Evolutionary conservation across 1,284 basidiomycete species (phyloP), one percentile per base, ranked within the genome.

Genomic region (Sparassis latifolia): DNA sequence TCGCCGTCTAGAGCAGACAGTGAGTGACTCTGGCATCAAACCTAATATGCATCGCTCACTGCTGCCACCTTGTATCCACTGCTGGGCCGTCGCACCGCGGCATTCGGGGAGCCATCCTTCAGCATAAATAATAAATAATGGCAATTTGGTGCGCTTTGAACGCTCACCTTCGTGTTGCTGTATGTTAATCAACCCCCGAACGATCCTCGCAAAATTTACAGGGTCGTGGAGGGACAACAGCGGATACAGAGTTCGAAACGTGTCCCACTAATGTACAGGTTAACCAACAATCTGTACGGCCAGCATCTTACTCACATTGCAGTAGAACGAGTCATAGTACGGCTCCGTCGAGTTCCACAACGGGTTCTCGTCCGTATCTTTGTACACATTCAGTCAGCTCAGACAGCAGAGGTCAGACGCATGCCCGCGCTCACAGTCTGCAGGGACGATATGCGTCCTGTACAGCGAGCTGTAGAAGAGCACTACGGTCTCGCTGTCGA

Each of bases 331-430:
- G 56, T 86, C 82, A 52, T 73, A 85, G 55, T 83, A 84, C 1
- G 82, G 82, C 56, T 84, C 81, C 0, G 71, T 74, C 0, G 82
- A 84, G 43, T 75, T 74, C 79, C 82, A 85, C 35, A 73, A 71
- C 0, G 82, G 81, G 56, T 85, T 86, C 62, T 86, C 84, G n/a
- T 78, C 82, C 1, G 80, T 80, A 58, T 85, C 81, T 83, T 44
- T 12, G 20, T 20, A 4, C 45, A 10, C 10, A n/a, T 2, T 3
- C 20, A 20, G 20, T 20, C 20, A 20, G 20, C 20, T 20, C 20
- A 20, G 20, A 20, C 20, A 20, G 20, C 20, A 20, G 20, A 20
- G 20, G 20, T 20, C 20, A 20, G 20, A 20, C 20, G 45, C 31
- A n/a, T 35, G 33, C 35, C 6, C 4, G 29, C 4, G 33, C 76